phyloP scores from a whole-genome alignment of 2,329 filamentous ascomycete genomes.

The Diaporthe sp. region DNA sequence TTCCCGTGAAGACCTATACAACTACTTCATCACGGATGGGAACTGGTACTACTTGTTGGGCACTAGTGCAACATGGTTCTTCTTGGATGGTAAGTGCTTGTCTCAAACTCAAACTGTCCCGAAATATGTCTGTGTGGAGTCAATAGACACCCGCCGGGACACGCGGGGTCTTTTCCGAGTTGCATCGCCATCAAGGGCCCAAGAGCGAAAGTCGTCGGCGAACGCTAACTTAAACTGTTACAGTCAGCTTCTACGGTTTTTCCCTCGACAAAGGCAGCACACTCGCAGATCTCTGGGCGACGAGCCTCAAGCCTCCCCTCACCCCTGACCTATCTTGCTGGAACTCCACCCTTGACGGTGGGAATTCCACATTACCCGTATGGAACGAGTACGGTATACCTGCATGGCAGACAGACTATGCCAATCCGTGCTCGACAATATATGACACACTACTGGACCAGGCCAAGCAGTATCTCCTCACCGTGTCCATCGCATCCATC shows the following conservation, averaged over 20 bases:
- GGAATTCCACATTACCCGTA: conserved; percentile 57
- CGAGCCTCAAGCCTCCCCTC: conserved; percentile 49
- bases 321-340: conserved; percentile 58
- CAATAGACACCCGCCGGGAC: neutral
- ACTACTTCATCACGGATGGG: conserved; percentile 62
- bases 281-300: conserved; percentile 58
- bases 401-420: conserved; percentile 63
- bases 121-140: neutral
- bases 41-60: conserved; percentile 60
- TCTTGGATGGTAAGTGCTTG: conserved; percentile 56
- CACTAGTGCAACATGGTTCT: conserved; percentile 61
- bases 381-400: conserved; percentile 58
- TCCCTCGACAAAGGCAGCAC: conserved; percentile 61
- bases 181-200: neutral
- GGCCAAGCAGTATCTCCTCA: conserved; percentile 65
- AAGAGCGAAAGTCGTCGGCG: neutral
- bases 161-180: no score
- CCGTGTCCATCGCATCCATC: conserved; percentile 65
- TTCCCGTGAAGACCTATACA: conserved; percentile 60
- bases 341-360: conserved; percentile 57
- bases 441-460: conserved; percentile 65
- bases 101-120: no score
- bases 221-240: neutral
- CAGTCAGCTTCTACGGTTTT: conserved; percentile 68
- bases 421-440: conserved; percentile 63